Evolutionary conservation across 257 asterid genomes (phyloP).

Genomic region (Solanum virginianum): DNA sequence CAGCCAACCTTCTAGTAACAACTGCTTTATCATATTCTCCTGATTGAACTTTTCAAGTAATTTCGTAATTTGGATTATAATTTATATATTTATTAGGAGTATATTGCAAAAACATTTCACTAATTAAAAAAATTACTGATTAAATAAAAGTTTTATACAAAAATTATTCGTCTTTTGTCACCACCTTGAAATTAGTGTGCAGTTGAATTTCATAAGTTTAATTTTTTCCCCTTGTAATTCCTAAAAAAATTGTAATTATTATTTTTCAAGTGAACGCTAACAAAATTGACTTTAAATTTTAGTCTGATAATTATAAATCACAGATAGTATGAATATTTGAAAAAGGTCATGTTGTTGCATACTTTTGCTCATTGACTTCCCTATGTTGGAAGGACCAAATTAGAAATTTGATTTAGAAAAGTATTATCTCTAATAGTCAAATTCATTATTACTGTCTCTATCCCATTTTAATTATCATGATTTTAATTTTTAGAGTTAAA

Average conservation of each 20-base stretch:
- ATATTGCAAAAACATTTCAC: background rate
- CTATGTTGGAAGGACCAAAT: background rate
- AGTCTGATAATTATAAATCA: too few species aligned
- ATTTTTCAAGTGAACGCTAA: too few species aligned
- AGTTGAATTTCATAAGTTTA: too few species aligned
- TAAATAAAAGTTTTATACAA: background rate
- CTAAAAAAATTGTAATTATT: too few species aligned
- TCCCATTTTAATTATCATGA: too few species aligned
- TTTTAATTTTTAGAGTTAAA: background rate
- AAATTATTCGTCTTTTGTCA: background rate
- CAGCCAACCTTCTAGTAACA: background rate
- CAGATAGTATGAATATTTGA: background rate
- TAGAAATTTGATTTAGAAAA: background rate
- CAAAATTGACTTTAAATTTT: too few species aligned
- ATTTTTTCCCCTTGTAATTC: too few species aligned
- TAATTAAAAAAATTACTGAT: background rate
- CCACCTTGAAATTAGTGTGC: background rate
- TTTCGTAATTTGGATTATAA: background rate
- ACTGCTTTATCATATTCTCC: background rate
- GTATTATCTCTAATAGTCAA: background rate
- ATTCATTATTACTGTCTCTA: background rate
- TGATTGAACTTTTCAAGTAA: background rate
- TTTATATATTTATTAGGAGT: background rate
- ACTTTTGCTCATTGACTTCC: background rate
- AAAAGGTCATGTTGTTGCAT: background rate